Base-by-base conservation (phyloP, 2,329 filamentous ascomycete genomes). In the Apiospora arundinis region DNA sequence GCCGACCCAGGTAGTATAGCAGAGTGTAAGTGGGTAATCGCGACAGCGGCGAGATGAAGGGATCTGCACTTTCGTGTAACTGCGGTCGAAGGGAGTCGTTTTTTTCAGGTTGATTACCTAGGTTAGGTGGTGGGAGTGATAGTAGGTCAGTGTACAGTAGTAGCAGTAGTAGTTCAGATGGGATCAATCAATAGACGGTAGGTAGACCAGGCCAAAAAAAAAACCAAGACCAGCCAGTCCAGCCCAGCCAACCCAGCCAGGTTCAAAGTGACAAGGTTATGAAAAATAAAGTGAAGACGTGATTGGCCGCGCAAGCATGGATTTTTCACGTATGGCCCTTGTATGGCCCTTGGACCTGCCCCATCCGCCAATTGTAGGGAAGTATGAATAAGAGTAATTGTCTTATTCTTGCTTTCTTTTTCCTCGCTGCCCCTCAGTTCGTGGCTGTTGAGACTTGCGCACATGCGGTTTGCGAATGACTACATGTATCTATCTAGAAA, bases 81-180 rank as follows among this genome's bases (percentile, higher is more conserved):
- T 63, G 40, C 56, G 56, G 56, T 63, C 56, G 56, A 63, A 63
- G 56, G 32, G 56, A 63, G 56, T 63, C 28, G 56, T n/a, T 63
- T 40, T 40, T 63, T 32, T 21, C 14, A 32, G 32, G 32, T 40
- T 23, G 56, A 63, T 63, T 40, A 40, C 56, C 56, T 63, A 40
- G 56, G 56, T n/a, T 63, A 63, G 56, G 56, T 63, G 56, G 56
- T 63, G 32, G 56, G 56, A 63, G 56, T 63, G n/a, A 18, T 40
- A 40, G 18, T 40, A 40, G 12, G 42, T 45, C 42, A 45, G 42
- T 45, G 12, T 45, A 45, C 42, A 60, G 52, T 60, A 60, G 52
- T 4, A 52, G 48, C 12, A 48, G n/a, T 21, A 25, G 48, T 37
- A 60, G 52, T 60, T 60, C 52, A 37, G 52, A 37, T 37, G 28